Evolutionary conservation across 306 rosid species (phyloP).

Genomic region (apple (Malus domestica)): DNA sequence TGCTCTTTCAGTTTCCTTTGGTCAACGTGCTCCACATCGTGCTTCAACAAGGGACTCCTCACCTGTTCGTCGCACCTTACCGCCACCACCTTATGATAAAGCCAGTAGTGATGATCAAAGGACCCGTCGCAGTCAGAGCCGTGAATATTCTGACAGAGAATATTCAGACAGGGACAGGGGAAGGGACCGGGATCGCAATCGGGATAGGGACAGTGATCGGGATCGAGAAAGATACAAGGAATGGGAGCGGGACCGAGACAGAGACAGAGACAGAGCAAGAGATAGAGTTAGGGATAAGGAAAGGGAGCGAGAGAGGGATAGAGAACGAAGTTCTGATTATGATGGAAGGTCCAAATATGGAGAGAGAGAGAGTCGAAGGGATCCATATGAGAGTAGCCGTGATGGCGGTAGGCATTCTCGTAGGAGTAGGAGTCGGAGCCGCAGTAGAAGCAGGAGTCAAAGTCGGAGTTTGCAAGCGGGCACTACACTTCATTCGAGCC

Average conservation of each 20-base stretch:
- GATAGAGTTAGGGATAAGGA: slow-evolving; percentile 32
- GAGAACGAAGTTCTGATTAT: slow-evolving; percentile 51
- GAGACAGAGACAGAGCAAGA: slow-evolving; percentile 29
- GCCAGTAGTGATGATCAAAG: slow-evolving; percentile 43
- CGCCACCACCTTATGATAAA: slow-evolving; percentile 52
- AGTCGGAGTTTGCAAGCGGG: slow-evolving; percentile 65
- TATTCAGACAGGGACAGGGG: slow-evolving; percentile 33
- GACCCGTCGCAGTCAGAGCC: slow-evolving; percentile 63
- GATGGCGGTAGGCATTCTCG: slow-evolving; percentile 44
- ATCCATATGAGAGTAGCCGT: slow-evolving; percentile 41
- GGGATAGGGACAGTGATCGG: slow-evolving; percentile 31
- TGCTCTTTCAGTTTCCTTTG: slow-evolving; percentile 94
- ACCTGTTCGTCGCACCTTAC: slow-evolving; percentile 75
- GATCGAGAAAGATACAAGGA: slow-evolving; percentile 35
- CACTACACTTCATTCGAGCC: slow-evolving; percentile 36
- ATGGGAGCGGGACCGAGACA: slow-evolving; percentile 25
- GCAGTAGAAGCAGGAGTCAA: slow-evolving; percentile 69
- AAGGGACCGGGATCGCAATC: slow-evolving; percentile 24
- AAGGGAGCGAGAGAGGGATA: slow-evolving; percentile 27
- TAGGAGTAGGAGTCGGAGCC: slow-evolving; percentile 53
- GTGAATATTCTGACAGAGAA: slow-evolving; percentile 62
- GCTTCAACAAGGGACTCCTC: slow-evolving; percentile 97
- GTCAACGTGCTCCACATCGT: slow-evolving; percentile 98
- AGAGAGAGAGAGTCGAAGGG: slow-evolving; percentile 67
- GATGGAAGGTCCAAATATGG: slow-evolving; percentile 44